Conservation (phyloP, 169 alveolate genomes). For the Plasmodium knowlesi region DNA sequence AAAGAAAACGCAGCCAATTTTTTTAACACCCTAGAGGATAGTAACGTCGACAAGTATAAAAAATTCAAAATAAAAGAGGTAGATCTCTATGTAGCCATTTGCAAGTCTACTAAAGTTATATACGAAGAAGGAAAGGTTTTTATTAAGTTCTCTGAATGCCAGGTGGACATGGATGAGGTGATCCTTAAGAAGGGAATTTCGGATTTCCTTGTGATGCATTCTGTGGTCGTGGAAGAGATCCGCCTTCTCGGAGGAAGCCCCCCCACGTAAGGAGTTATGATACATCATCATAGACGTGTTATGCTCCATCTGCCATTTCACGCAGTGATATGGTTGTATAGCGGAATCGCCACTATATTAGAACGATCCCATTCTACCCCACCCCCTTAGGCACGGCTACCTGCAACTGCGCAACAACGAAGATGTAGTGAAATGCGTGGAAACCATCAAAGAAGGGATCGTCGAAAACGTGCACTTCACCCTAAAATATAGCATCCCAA, state of each 20-base stretch:
- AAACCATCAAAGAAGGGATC: constrained; percentile 42
- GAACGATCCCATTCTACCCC: too few species aligned
- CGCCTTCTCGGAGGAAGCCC: neutral
- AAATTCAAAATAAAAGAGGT: neutral
- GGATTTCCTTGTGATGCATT: constrained; percentile 63
- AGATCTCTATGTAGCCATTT: constrained; percentile 23
- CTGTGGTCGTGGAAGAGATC: constrained; percentile 43
- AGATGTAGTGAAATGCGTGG: constrained; percentile 75
- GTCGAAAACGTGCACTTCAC: constrained; percentile 32
- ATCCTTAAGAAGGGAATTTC: constrained; percentile 39
- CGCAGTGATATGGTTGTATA: too few species aligned
- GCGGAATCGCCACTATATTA: too few species aligned
- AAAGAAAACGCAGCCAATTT: constrained; percentile 75
- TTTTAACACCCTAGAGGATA: constrained; percentile 16
- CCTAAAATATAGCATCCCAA: constrained; percentile 70
- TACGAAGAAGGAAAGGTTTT: constrained; percentile 82
- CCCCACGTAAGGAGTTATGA: neutral
- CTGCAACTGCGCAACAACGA: constrained; percentile 76
- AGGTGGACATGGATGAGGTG: constrained; percentile 53
- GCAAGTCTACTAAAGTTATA: constrained; percentile 78
- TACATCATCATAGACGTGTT: neutral
- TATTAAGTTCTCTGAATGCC: constrained; percentile 72
- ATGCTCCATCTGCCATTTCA: neutral
- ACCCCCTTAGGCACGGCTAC: constrained; percentile 76
- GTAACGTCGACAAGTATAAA: constrained; percentile 37